Evolutionary conservation across 805 yeast genomes (phyloP).

Genomic region (Brettanomyces custersianus): DNA sequence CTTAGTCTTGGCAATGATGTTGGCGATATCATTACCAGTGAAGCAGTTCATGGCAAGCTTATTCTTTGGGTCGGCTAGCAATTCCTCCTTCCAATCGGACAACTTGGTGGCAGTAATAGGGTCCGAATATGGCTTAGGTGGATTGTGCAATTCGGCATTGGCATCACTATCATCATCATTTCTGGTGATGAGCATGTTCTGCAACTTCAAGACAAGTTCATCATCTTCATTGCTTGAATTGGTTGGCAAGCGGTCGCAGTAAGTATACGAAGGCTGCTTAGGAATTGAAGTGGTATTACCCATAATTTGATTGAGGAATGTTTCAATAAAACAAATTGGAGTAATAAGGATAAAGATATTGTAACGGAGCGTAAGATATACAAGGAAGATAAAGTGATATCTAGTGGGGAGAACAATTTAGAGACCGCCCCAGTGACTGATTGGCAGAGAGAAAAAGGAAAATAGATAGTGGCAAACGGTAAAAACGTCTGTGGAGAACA

Average conservation of each 20-base stretch:
- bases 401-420: too few species aligned
- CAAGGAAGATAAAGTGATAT: too few species aligned
- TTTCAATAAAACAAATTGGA: too few species aligned
- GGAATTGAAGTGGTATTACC: constrained; percentile 20
- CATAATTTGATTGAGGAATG: too few species aligned
- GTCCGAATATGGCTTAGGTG: constrained; percentile 5
- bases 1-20: constrained; percentile 31
- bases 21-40: constrained; percentile 36
- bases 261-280: constrained; percentile 10
- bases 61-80: constrained; percentile 40
- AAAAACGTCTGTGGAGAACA: too few species aligned
- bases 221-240: constrained; percentile 17
- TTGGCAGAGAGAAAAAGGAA: too few species aligned
- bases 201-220: constrained; percentile 24
- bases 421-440: too few species aligned
- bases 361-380: too few species aligned
- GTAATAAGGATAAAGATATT: too few species aligned
- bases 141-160: constrained; percentile 3
- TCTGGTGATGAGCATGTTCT: constrained; percentile 13
- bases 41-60: constrained; percentile 45
- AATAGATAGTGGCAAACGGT: too few species aligned
- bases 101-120: constrained; percentile 29
- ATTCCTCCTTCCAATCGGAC: constrained; percentile 35
- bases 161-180: constrained; percentile 4
- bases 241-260: constrained; percentile 9